Base-by-base conservation (phyloP, 2,329 filamentous ascomycete genomes). In the Fonsecaea multimorphosa region DNA sequence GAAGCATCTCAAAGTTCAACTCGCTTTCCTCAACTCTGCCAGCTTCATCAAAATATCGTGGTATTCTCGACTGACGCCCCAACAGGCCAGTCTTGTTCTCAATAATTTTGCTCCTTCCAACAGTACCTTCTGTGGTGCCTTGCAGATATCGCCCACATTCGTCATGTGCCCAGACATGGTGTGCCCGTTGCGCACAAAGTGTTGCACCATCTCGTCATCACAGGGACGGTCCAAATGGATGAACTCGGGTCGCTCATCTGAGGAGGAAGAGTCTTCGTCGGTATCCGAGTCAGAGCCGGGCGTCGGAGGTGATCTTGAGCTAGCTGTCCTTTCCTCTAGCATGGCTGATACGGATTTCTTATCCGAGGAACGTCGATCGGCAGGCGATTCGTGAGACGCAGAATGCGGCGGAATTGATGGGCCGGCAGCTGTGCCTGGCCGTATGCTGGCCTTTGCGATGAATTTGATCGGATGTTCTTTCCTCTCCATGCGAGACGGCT, bases 151-250 rank as follows among this genome's bases (percentile, higher is more conserved):
- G 0, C 85, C 85, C 1, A 86, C 83, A 2, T 83, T 83, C 8
- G 78, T 81, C 8, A 87, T 77, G 65, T 83, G 80, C 0, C 80
- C 84, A 19, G 76, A 77, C 80, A 87, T 85, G 2, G 70, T 75
- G 32, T 80, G 75, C 0, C 85, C 85, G 16, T 80, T 76, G 11
- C 80, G 76, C 0, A 87, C 83, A 71, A 84, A 87, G 1, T 82
- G 74, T 69, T 87, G 85, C 1, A 86, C 84, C 56, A 87, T 78
- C 69, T 87, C 85, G 71, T 87, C 85, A 67, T 87, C 84, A 1
- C 81, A 81, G 0, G 85, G 85, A 9, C 84, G 77, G 63, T 87
- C 85, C 0, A 87, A 75, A 19, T 83, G 80, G 40, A 86, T 83
- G 8, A 83, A 82, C 52, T 66, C 65, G 27, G 68, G 66, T 49